Percentiles rank a stretch among this genome's conserved stretches.
These are phyloP conservation scores for Cylindrotheca fusiformis DNA, from an alignment of 108 stramenopile genomes.

Conservation along the genomic window DNA sequence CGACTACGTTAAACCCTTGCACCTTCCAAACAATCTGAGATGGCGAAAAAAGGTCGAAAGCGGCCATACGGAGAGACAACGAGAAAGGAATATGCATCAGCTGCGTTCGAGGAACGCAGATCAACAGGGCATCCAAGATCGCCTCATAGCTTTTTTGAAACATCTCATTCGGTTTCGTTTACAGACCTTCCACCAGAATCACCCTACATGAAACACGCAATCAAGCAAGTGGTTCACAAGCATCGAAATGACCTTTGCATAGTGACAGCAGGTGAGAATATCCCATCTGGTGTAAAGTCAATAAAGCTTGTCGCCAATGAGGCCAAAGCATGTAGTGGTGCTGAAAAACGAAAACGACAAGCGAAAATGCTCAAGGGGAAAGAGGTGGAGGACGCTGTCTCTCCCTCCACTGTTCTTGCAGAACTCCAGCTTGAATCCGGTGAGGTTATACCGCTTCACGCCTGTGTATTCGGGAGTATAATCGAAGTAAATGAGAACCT, in stretches of 20 bases:
- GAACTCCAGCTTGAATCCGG: constrained; percentile 13
- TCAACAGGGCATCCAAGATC: constrained; percentile 23
- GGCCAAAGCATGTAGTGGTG: constrained; percentile 33
- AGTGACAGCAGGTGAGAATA: constrained; percentile 54
- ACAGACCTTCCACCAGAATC: neutral
- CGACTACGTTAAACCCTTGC: too few species aligned
- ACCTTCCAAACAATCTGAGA: too few species aligned
- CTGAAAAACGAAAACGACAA: constrained; percentile 43
- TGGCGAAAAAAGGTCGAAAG: constrained; percentile 17
- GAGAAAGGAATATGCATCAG: constrained; percentile 8
- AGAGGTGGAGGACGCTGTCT: constrained; percentile 24
- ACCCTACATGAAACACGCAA: too few species aligned
- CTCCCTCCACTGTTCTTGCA: constrained; percentile 26
- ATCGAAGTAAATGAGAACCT: constrained; percentile 57
- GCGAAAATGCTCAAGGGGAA: constrained; percentile 44
- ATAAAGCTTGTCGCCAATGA: constrained; percentile 24
- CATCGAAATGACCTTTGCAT: constrained; percentile 75
- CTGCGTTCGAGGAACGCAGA: constrained; percentile 6
- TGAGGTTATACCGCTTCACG: constrained; percentile 38
- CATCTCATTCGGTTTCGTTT: too few species aligned
- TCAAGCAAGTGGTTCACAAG: constrained; percentile 51
- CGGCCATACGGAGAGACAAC: constrained; percentile 9
- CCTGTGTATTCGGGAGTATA: constrained; percentile 70
- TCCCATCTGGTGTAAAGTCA: neutral
- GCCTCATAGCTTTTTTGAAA: constrained; percentile 36